These are phyloP conservation scores for Metarhizium guizhouense DNA, from an alignment of 2,329 filamentous ascomycete species.

Conservation along the genomic window DNA sequence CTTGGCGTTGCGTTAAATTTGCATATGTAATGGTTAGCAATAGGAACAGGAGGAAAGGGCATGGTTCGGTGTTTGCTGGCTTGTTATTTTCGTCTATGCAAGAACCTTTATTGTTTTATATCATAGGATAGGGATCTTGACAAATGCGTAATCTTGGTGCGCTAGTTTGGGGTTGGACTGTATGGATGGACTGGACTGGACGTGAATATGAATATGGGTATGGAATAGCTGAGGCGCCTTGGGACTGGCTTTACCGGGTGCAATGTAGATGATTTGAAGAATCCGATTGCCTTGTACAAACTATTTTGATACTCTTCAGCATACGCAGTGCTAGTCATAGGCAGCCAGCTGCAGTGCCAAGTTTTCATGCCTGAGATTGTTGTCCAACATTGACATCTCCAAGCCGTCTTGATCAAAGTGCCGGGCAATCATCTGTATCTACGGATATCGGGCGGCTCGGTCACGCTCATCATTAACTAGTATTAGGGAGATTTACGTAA, in stretches of 20 bases:
- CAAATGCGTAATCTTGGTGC: not conserved
- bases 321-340: no score
- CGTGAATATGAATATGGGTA: not conserved
- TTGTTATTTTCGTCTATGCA: not conserved
- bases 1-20: not conserved
- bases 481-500: not conserved
- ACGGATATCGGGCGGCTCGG: not conserved
- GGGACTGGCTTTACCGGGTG: not conserved
- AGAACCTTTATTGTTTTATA: not conserved
- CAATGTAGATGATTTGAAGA: not conserved
- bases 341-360: no score
- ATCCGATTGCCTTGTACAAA: not conserved
- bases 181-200: not conserved
- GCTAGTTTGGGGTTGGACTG: not conserved
- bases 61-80: slow-evolving; percentile 2
- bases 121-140: not conserved
- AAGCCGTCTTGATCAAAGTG: no score
- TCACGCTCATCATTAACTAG: not conserved
- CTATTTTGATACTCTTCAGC: not conserved
- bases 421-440: not conserved
- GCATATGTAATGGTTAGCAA: slow-evolving; percentile 1
- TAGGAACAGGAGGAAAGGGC: not conserved
- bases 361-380: no score
- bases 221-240: not conserved
- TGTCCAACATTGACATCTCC: no score